phyloP scores from a whole-genome alignment of 345 rosid genomes.

The Boechera retrofracta region DNA sequence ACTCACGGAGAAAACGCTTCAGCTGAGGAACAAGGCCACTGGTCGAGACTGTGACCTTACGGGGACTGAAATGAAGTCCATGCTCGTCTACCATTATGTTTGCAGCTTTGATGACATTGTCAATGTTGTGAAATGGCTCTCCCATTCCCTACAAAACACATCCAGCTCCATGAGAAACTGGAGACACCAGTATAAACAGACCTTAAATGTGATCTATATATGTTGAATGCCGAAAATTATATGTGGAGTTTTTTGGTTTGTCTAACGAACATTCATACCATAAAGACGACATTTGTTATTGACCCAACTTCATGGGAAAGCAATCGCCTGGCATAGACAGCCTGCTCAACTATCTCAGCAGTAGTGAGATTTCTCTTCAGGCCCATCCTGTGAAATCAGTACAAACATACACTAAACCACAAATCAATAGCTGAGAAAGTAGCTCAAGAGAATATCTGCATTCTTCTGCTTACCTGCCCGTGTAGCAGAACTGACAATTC shows the following conservation, averaged over 20 bases:
- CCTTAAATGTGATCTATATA: conserved; percentile 6
- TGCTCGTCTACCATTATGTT: conserved; percentile 83
- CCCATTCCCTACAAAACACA: conserved; percentile 85
- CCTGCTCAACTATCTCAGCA: conserved; percentile 93
- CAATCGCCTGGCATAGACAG: conserved; percentile 70
- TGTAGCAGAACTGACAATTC: conserved; percentile 97
- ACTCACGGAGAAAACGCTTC: conserved; percentile 78
- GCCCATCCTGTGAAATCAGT: conserved; percentile 68
- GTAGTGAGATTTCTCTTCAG: conserved; percentile 79
- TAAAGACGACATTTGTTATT: conserved; percentile 87
- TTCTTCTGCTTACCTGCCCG: conserved; percentile 67
- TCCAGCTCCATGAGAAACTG: conserved; percentile 18
- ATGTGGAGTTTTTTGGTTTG: neutral
- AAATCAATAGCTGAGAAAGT: neutral
- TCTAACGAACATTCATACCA: conserved; percentile 58
- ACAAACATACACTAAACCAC: neutral
- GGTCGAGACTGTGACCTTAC: conserved; percentile 91
- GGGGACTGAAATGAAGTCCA: conserved; percentile 95
- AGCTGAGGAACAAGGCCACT: conserved; percentile 96
- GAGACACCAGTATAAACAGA: neutral
- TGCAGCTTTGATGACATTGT: conserved; percentile 82
- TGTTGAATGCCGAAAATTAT: neutral
- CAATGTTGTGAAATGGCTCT: conserved; percentile 89
- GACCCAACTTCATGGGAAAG: conserved; percentile 68
- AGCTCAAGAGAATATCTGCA: conserved; percentile 3